These are phyloP conservation scores for Verruconis gallopava DNA, from an alignment of 2,329 filamentous ascomycete genomes.

Conservation along the genomic window DNA sequence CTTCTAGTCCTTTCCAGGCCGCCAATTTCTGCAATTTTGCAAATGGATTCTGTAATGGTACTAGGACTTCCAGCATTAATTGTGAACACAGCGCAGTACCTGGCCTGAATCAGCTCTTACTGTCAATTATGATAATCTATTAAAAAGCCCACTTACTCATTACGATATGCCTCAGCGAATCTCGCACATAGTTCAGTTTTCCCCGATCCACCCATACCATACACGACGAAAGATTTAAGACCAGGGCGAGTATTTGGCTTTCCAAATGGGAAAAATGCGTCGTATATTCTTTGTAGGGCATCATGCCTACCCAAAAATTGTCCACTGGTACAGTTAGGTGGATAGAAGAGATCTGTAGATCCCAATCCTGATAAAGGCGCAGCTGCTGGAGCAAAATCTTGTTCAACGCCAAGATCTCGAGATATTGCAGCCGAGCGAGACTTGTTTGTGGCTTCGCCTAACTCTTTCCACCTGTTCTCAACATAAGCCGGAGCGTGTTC, in stretches of 20 bases:
- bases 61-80: slow-evolving; percentile 17
- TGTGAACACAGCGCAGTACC: slow-evolving; percentile 22
- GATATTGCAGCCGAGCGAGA: slow-evolving; percentile 9
- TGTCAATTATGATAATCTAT: slow-evolving; percentile 12
- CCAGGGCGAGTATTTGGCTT: no score
- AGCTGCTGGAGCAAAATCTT: no score
- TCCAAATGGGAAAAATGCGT: no score
- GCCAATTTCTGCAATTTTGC: slow-evolving; percentile 16
- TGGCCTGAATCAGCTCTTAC: slow-evolving; percentile 12
- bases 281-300: no score
- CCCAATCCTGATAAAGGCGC: no score
- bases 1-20: slow-evolving; percentile 18
- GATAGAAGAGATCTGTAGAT: no score
- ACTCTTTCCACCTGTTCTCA: slow-evolving; percentile 7
- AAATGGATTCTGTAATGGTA: slow-evolving; percentile 16
- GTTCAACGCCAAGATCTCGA: no score
- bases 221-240: slow-evolving; percentile 10
- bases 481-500: slow-evolving; percentile 10
- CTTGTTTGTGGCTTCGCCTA: slow-evolving; percentile 8
- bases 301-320: no score
- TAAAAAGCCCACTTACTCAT: slow-evolving; percentile 7
- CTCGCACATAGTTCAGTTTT: slow-evolving; percentile 20
- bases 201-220: slow-evolving; percentile 15
- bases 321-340: no score
- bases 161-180: slow-evolving; percentile 7